Evolutionary conservation across 139 green algal species (phyloP).

Genomic region (Haematococcus lacustris): DNA sequence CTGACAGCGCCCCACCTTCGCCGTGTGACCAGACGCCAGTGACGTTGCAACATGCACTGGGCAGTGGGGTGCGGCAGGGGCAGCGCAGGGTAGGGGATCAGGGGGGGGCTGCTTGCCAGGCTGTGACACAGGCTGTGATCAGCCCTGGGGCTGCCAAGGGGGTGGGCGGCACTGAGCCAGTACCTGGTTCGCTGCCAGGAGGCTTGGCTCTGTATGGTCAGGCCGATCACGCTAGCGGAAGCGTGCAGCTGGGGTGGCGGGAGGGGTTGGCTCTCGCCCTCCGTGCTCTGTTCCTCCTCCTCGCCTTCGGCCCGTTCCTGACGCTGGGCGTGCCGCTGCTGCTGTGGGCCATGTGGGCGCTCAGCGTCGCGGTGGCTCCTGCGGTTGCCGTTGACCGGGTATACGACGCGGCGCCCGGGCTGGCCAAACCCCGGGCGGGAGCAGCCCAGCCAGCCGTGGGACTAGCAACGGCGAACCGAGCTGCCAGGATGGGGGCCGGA

Average conservation of each 20-base stretch:
- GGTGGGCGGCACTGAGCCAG: not conserved
- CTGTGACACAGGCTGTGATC: not conserved
- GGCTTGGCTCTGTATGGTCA: not conserved
- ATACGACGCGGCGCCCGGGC: not conserved
- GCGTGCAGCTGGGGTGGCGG: not conserved
- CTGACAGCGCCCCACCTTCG: too few relatives aligned
- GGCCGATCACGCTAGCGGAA: not conserved
- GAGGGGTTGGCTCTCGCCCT: conserved; percentile 13
- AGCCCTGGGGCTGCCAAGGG: not conserved
- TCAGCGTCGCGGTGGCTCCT: not conserved
- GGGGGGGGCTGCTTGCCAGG: too few relatives aligned
- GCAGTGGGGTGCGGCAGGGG: too few relatives aligned
- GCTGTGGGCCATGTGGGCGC: conserved; percentile 26
- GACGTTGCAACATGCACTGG: too few relatives aligned
- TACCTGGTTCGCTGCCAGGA: not conserved
- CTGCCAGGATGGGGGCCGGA: not conserved
- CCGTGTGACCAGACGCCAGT: too few relatives aligned
- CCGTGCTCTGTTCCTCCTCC: conserved; percentile 42
- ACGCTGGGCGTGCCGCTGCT: conserved; percentile 46
- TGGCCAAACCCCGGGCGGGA: not conserved
- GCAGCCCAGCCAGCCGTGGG: not conserved
- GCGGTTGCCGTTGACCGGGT: not conserved
- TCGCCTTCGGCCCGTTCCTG: conserved; percentile 61
- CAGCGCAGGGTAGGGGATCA: too few relatives aligned
- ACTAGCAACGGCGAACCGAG: not conserved